phyloP scores from a whole-genome alignment of 1,284 basidiomycete genomes.

The Thecaphora frezii region DNA sequence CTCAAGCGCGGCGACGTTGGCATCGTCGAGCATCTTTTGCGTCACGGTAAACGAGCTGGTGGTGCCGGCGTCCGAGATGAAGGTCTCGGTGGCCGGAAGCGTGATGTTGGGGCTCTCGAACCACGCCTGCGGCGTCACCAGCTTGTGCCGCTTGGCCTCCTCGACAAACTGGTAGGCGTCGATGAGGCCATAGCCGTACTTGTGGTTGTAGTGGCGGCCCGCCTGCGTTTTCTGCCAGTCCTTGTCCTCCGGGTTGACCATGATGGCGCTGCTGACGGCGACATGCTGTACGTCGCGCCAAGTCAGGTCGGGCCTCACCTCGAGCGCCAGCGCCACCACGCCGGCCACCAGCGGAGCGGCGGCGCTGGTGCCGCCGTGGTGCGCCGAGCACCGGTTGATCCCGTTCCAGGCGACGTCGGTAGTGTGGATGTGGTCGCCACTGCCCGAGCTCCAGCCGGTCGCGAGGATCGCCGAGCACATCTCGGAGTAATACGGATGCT shows the following conservation, averaged over 20 bases:
- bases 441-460: constrained; percentile 94
- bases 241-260: constrained; percentile 83
- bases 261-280: constrained; percentile 74
- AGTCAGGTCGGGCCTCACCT: constrained; percentile 73
- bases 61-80: constrained; percentile 72
- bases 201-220: constrained; percentile 87
- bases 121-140: constrained; percentile 95
- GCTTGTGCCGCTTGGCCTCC: constrained; percentile 77
- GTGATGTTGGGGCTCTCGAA: constrained; percentile 38
- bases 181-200: constrained; percentile 90
- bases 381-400: constrained; percentile 76
- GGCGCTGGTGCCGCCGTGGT: constrained; percentile 94
- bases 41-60: constrained; percentile 72
- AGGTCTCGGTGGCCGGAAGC: constrained; percentile 29
- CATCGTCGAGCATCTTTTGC: constrained; percentile 68
- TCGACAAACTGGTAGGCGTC: constrained; percentile 82
- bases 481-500: constrained; percentile 96
- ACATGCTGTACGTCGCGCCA: constrained; percentile 98
- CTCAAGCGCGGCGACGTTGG: constrained; percentile 85
- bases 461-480: constrained; percentile 94
- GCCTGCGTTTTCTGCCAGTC: constrained; percentile 87
- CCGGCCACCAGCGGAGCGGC: constrained; percentile 83
- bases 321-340: constrained; percentile 52
- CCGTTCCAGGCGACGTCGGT: constrained; percentile 75
- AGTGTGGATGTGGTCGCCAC: constrained; percentile 76